phyloP scores from a whole-genome alignment of 352 stramenopile genomes.

The Blastocystis sp. region DNA sequence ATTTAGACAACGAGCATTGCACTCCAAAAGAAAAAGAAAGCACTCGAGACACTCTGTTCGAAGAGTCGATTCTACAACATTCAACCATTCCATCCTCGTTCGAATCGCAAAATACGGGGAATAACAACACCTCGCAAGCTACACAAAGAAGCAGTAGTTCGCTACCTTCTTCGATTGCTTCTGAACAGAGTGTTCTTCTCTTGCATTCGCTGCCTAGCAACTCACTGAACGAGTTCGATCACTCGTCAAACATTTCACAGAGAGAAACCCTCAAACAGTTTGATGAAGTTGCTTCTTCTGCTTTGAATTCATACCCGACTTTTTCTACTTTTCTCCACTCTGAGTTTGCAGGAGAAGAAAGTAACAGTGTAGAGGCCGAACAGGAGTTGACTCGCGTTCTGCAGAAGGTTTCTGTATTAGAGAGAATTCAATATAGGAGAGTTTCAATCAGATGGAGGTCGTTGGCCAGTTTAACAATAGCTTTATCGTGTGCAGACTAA shows the following conservation, averaged over 20 bases:
- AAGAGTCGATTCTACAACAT: too few relatives aligned
- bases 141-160: too few relatives aligned
- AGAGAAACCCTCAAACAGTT: background rate
- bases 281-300: background rate
- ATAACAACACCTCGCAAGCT: too few relatives aligned
- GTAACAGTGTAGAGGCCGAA: conserved; percentile 63
- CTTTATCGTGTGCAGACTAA: conserved; percentile 84
- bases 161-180: too few relatives aligned
- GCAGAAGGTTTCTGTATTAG: conserved; percentile 69
- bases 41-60: too few relatives aligned
- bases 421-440: conserved; percentile 65
- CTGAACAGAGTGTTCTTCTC: too few relatives aligned
- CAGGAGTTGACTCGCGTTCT: conserved; percentile 73
- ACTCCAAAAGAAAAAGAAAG: too few relatives aligned
- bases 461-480: conserved; percentile 95
- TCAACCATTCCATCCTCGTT: too few relatives aligned
- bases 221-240: background rate
- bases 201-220: too few relatives aligned
- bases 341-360: background rate
- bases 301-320: background rate
- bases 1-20: too few relatives aligned
- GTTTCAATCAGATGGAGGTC: conserved; percentile 84
- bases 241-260: background rate
- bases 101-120: too few relatives aligned
- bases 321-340: background rate